Evolutionary conservation across 1,139 yeast genomes (phyloP), one percentile per base, ranked within the genome.

Genomic region (Kazachstania sp.): DNA sequence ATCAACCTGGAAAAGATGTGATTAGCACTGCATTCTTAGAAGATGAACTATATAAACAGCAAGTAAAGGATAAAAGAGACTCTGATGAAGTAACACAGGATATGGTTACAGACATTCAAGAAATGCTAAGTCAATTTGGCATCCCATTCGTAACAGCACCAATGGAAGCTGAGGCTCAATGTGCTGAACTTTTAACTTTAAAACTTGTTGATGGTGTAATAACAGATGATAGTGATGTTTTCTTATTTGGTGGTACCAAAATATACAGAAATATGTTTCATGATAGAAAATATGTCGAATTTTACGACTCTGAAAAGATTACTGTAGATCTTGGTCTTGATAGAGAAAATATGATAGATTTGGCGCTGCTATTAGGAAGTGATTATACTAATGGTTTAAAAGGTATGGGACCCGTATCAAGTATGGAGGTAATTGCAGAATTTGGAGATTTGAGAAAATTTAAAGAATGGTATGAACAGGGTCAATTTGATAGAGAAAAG

Each of bases 151-250:
- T 92, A 7, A 86, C 96, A 0, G 97, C 97, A 0, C 97, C 97
- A 0, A 87, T 86, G 87, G 98, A 92, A 66, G 98, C 98, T 1
- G 98, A 92, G 69, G 97, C 97, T 0, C 98, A 92, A 60, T 92
- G 98, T 67, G 97, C 96, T 0, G 86, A 82, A 54, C 68, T 92
- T 11, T 66, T 78, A 44, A 65, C 67, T 26, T 64, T 87, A 16
- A 78, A 77, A 0, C 71, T 92, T 23, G 97, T 92, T 2, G 98
- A 94, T 65, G 99, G 98, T 0, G 85, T 92, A 19, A 83, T 94
- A 16, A 94, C 98, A 0, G 99, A 94, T 64, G 99, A 94, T 71
- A 86, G 96, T 56, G 99, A 94, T 74, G 88, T 95, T 46, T 92
- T 94, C 58, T 67, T 94, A 40, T 94, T 94, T 70, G 98, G 97